Base-by-base conservation (phyloP, 257 asterid genomes). In the Solanum sitiens region DNA sequence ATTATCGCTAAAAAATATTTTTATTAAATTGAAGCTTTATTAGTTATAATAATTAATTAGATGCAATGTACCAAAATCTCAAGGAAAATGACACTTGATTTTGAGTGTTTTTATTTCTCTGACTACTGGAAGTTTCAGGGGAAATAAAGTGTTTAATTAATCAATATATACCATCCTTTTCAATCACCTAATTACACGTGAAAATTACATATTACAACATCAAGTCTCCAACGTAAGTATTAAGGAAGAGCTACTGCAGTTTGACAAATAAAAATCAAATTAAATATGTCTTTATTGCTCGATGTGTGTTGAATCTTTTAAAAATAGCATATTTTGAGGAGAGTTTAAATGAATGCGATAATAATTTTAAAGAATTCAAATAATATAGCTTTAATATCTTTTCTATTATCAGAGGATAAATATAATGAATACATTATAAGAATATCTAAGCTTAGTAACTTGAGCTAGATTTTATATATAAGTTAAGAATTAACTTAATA, bases 101-200 rank as follows among this genome's bases (percentile, higher is more conserved):
- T 42, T 88, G 80, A 59, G 42, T 73, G 14, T 3, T 72, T 39
- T 56, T 40, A 21, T 53, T 14, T 7, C 79, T 84, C 45, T 42
- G 72, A 2, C 21, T 44, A 16, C n/a, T 13, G 20, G 83, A 21
- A 44, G 82, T 35, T 74, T 40, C 68, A 18, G 68, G 68, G 2
- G 2, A 25, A 80, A 27, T 80, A 30, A 75, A 80, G 42, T 45
- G 15, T 71, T 59, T 32, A 47, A 44, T 74, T 88, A 86, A 30
- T 61, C 83, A 72, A 45, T 74, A 27, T 27, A 27, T 27, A 3
- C 53, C 13, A 86, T 86, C 90, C 42, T 83, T 86, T 53, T 89
- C 90, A 37, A 47, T 87, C 92, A 89, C 92, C 89, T 44, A 44
- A 27, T 45, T 39, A 27, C 68, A 79, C 42, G 67, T 45, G 85